Evolutionary conservation across 768 basidiomycete species (phyloP), one percentile per base, ranked within the genome.

Genomic region (Psilocybe cubensis): DNA sequence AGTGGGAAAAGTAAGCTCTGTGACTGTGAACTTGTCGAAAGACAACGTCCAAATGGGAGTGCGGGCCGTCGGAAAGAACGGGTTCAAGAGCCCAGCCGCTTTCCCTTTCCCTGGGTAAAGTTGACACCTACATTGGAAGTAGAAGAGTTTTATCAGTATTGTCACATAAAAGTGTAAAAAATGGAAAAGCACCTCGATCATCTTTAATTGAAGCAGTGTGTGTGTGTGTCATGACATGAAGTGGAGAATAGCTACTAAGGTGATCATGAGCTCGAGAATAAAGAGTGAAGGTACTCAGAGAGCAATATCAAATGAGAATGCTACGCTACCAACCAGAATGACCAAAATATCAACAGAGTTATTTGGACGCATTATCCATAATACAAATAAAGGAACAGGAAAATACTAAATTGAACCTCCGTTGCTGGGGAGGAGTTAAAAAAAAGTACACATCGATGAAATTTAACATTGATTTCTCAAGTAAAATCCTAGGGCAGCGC

Each of bases 41-140:
- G 81, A 83, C 58, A 83, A 84, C 60, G 80, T 78, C 20, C 72
- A 80, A 48, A 73, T 84, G 58, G 81, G 79, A 1, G 78, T 78
- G 10, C 68, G 76, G 49, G 80, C 81, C 0, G 79, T 83, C 18
- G 82, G 81, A 1, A 76, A 70, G 59, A 83, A 85, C 57, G 81
- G 81, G 1, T 80, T 76, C 62, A 76, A 74, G 56, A 83, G 80
- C 60, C 81, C 81, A n/a, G 81, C 81, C 18, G 76, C 72, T 10
- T 81, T 74, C 68, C 76, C 74, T n/a, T 28, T 45, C 45, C 52
- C 52, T 31, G 52, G 52, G 28, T 53, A 29, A 43, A 17, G 12
- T 42, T 27, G 4, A 7, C n/a, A 33, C 24, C n/a, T 4, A 38
- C 31, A 6, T n/a, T 42, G 17, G 41, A 21, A 14, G 40, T 17